Evolutionary conservation across 2,329 filamentous ascomycete genomes (phyloP), one percentile per base, ranked within the genome.

Genomic region (Ceratocystis harringtonii): DNA sequence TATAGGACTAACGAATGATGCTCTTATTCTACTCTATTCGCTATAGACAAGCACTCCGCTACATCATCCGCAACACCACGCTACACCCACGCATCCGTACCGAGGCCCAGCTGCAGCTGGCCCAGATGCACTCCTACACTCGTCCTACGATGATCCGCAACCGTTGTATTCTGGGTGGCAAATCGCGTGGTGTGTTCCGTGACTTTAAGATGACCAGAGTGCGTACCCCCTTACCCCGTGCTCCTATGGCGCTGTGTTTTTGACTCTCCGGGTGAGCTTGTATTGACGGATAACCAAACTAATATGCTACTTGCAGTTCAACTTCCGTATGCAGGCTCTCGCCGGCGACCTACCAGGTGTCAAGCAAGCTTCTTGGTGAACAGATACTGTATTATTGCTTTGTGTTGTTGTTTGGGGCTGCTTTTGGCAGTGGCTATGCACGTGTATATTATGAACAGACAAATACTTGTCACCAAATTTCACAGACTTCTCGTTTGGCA

Each of bases 71-170:
- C 75, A 99, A 99, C 76, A 94, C 90, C 41, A 87, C 86, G 0
- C 86, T 99, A 2, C 85, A 92, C 1, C 80, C 85, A 65, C 84
- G 92, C 72, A 85, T 88, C 63, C 89, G 95, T 72, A 90, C 90
- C 68, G 89, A 95, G 75, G 94, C 94, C 52, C 92, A 97, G 79
- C 84, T 99, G 66, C 87, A 97, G 77, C 81, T 99, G 70, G 85
- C 88, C 2, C 88, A 95, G 77, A 96, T 97, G 92, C 92, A 96
- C 79, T 86, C 84, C 79, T 97, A 97, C 77, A 97, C 94, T 44
- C 83, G 92, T 68, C 85, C 90, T 67, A 96, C 92, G 62, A 92
- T 96, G 80, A 92, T 99, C 75, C 86, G 88, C 75, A 97, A 96
- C 77, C 81, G 94, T 70, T 99, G 94, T 78, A 87, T 95, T 64